Base-by-base conservation (phyloP, 495 filamentous ascomycete species). In the Pyrenula aspistea region DNA sequence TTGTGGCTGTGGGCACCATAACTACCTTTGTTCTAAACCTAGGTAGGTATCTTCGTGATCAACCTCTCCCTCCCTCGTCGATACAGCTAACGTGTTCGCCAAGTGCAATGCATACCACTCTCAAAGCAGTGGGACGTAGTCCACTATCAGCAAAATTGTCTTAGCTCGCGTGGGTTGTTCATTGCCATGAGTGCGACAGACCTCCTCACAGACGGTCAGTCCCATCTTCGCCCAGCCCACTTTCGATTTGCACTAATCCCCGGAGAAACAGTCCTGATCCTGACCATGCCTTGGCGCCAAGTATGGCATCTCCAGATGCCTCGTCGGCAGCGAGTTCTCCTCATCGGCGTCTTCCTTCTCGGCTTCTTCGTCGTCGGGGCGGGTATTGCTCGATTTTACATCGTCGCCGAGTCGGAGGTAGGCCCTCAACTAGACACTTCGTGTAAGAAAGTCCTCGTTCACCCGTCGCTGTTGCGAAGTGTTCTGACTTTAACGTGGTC, bases 231-330 rank as follows among this genome's bases (percentile, higher is more conserved):
- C n/a, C n/a, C n/a, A n/a, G n/a, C n/a, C n/a, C n/a, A n/a, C n/a
- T 42, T 42, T 15, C 31, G 4, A 4, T 42, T 42, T 15, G 31
- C 31, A 15, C 31, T 42, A 42, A 42, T 42, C 15, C 4, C 31
- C 15, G n/a, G n/a, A n/a, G 8, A 15, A 15, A 42, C 31, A 42
- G 31, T 42, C 31, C 4, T 42, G 31, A 42, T 42, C 31, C 31
- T 42, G 31, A 15, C 15, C 4, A 8, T 15, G 31, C 31, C 31
- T 42, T 42, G 31, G 31, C 31, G 31, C 15, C 31, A 42, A 42
- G 31, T 42, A 15, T 74, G 70, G 71, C 67, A 63, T 24, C 62
- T 78, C 1, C 71, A 77, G 55, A 62, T 77, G 51, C 70, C 71
- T 53, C 58, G 59, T 3, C 62, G 68, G 3, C 65, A 68, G 0